Evolutionary conservation across 331 rosid genomes (phyloP).

Genomic region (Saraca asoca): DNA sequence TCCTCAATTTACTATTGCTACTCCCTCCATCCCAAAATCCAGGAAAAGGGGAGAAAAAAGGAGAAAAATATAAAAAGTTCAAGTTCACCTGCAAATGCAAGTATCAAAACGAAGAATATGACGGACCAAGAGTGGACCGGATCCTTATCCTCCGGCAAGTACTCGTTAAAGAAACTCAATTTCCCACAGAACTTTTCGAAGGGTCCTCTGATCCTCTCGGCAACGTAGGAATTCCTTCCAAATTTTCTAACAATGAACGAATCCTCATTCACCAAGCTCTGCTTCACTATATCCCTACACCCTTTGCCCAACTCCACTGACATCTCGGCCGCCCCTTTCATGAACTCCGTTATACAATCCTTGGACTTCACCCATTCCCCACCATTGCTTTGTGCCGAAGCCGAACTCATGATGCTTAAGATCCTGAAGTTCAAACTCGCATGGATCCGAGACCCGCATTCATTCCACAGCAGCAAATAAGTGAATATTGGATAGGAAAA

Average conservation of each 20-base stretch:
- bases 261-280: constrained; percentile 66
- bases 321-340: constrained; percentile 75
- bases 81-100: constrained; percentile 69
- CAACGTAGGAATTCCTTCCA: constrained; percentile 55
- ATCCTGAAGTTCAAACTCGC: neutral
- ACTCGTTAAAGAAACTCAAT: constrained; percentile 62
- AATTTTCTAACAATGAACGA: constrained; percentile 55
- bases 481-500: neutral
- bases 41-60: neutral
- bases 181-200: constrained; percentile 40
- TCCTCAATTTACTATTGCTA: no score
- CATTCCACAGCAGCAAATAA: neutral
- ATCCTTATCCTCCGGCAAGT: constrained; percentile 86
- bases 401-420: neutral
- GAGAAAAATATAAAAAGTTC: neutral
- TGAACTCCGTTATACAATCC: constrained; percentile 64
- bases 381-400: constrained; percentile 18
- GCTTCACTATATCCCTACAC: constrained; percentile 82
- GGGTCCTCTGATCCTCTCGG: constrained; percentile 47
- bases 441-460: constrained; percentile 31
- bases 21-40: neutral
- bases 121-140: constrained; percentile 78
- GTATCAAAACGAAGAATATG: constrained; percentile 51
- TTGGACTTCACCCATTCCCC: constrained; percentile 35
- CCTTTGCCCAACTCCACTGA: constrained; percentile 81